A percentile compares a stretch with the other conserved stretches of the same genome.
Conservation (phyloP, 73 alveolate genomes). For the Durusdinium trenchii region DNA sequence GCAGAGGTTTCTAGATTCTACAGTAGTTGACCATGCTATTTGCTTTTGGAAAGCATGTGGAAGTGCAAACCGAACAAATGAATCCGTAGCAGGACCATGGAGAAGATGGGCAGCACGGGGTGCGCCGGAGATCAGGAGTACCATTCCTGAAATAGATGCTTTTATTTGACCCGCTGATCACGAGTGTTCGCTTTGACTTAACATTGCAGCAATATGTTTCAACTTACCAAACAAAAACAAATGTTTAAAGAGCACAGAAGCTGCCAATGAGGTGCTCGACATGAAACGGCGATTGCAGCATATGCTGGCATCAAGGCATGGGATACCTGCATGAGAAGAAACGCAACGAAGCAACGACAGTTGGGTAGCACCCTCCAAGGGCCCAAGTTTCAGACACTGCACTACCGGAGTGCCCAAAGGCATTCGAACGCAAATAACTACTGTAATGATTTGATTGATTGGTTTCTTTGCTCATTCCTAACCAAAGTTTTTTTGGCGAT, state of each 20-base stretch:
- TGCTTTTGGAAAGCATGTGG: no score
- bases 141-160: background rate
- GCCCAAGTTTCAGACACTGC: no score
- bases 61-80: no score
- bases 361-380: no score
- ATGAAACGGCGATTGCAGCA: conserved; percentile 83
- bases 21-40: no score
- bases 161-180: background rate
- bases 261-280: conserved; percentile 28
- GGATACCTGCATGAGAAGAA: no score
- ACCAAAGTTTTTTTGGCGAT: no score
- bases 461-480: no score
- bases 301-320: conserved; percentile 62
- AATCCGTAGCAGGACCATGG: background rate
- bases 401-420: background rate
- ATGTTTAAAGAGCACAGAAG: background rate
- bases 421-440: background rate
- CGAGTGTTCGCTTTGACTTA: background rate
- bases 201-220: background rate
- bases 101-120: conserved; percentile 17
- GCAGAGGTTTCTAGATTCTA: no score
- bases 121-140: conserved; percentile 53
- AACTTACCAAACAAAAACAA: background rate
- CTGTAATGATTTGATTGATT: background rate
- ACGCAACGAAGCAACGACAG: no score